Base-by-base conservation (phyloP, 345 rosid genomes). In the Hypericum perforatum region DNA sequence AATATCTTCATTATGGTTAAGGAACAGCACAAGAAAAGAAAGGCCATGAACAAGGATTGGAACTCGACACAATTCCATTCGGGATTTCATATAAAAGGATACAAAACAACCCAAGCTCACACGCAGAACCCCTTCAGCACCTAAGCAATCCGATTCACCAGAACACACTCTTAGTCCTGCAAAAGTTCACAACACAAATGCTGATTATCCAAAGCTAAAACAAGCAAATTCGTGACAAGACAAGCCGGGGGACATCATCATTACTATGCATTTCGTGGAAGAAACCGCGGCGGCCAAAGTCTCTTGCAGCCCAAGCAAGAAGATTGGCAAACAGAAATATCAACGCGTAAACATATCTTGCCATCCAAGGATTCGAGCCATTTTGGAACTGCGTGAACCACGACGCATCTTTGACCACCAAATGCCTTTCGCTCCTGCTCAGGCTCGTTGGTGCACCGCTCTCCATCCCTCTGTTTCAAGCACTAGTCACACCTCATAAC, bases 81-180 rank as follows among this genome's bases (percentile, higher is more conserved):
- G 7, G 39, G 12, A 32, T 12, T 37, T 22, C 32, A 4, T 22
- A 22, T 22, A 39, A 40, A 78, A 86, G 97, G 97, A 91, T 85
- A 87, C 89, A 70, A 82, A 87, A 66, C 98, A 91, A 67, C 98
- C 96, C 71, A 91, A 71, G 89, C 98, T 91, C 52, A 91, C 92
- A 1, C 98, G 85, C 56, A 84, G 78, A 63, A 91, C 98, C 47
- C 95, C 96, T 72, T 84, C 92, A 0, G 96, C 81, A 6, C 98
- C 98, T 41, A 80, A 78, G 71, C 98, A 91, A 54, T 86, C 79
- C n/a, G 54, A 66, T 54, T 80, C 82, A 47, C 85, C 89, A 64
- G 71, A 70, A 65, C 98, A 91, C 9, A 77, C 74, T 60, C 70
- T 75, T 53, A 91, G 74, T 59, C 40, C 96, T 91, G 84, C 77